Base-by-base conservation (phyloP, 1,139 yeast genomes). In the Kodamaea ohmeri region DNA sequence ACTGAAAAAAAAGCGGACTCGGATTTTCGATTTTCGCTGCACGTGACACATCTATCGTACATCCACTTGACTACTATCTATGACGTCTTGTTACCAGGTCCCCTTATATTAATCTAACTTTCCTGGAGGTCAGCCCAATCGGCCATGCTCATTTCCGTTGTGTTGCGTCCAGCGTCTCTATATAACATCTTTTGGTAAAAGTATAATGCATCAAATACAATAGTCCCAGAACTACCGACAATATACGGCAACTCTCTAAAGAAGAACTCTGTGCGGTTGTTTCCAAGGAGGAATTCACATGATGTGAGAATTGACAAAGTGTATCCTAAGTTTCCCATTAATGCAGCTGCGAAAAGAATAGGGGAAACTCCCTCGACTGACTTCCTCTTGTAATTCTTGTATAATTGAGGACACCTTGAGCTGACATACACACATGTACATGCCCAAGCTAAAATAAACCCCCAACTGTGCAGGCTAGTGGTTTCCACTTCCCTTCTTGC, bases 331-430 rank as follows among this genome's bases (percentile, higher is more conserved):
- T 92, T 92, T 3, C 96, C 96, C 27, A 76, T 46, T 31, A 90
- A 66, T 1, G 96, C 95, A 15, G 94, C 80, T 3, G 77, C 74
- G 55, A 92, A 88, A 25, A 90, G 67, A 41, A 86, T 63, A 22
- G 94, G 83, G 2, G 96, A 83, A 1, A 89, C 68, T 3, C 97
- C 97, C 31, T 81, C 82, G 0, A 95, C 92, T 3, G 96, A 83
- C 53, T 83, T 82, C 34, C 95, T 67, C 43, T 66, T 56, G 56
- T 80, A 80, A 61, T 90, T 90, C 51, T 85, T 86, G 56, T 73
- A 65, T 33, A 90, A 64, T 55, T 90, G 98, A 0, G 98, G 98
- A 37, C 89, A 65, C 46, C 98, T 69, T 2, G 96, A 87, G 7
- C 78, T 63, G 41, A 89, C 72, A 55, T 92, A 90, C 37, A 87